These are phyloP conservation scores for Kuraishia piskuri DNA, from an alignment of 805 yeast species.

Conservation along the genomic window DNA sequence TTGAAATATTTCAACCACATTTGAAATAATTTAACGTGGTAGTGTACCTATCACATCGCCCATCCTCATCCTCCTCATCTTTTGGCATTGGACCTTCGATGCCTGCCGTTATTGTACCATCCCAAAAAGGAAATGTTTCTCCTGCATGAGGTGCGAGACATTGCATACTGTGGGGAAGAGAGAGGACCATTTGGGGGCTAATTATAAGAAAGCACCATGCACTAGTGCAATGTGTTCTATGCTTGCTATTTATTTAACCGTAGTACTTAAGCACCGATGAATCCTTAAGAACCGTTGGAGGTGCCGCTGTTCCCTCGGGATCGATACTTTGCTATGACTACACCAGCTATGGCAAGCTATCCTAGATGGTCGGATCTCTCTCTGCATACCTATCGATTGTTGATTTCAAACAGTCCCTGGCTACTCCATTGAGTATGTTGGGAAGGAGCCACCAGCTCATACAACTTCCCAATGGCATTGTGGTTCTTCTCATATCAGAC, in stretches of 20 bases:
- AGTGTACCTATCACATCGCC: neutral
- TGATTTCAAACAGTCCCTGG: neutral
- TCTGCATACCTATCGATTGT: neutral
- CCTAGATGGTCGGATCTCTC: neutral
- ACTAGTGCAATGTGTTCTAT: too few relatives aligned
- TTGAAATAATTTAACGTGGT: neutral
- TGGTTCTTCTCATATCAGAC: constrained; percentile 66
- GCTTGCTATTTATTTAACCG: too few relatives aligned
- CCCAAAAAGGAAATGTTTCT: neutral
- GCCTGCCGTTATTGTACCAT: neutral
- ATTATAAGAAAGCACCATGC: too few relatives aligned
- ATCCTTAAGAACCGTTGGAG: too few relatives aligned
- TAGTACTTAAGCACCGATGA: too few relatives aligned
- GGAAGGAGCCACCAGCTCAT: constrained; percentile 34
- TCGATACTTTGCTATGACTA: too few relatives aligned
- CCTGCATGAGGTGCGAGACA: neutral
- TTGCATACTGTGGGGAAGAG: neutral
- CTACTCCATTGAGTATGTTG: neutral
- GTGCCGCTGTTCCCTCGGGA: too few relatives aligned
- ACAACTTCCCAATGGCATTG: constrained; percentile 59
- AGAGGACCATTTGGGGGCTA: neutral
- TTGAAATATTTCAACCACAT: neutral
- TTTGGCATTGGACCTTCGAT: too few relatives aligned
- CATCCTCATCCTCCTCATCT: neutral
- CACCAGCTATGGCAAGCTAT: too few relatives aligned